phyloP scores from a whole-genome alignment of 2,329 filamentous ascomycete species.

The Colletotrichum liriopes region DNA sequence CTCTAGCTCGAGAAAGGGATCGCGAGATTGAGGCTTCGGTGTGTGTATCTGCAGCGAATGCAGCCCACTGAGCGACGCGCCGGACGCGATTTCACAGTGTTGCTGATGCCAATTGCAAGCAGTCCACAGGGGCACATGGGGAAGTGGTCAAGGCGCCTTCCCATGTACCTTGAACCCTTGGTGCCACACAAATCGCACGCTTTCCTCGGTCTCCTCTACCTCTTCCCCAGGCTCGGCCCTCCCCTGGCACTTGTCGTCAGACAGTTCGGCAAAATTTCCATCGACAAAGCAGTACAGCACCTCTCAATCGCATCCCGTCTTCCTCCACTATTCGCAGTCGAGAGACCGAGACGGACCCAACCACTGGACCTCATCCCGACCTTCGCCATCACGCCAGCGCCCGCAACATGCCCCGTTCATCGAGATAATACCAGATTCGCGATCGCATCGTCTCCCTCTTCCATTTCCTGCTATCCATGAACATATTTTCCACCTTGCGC shows the following conservation, averaged over 20 bases:
- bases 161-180: slow-evolving; percentile 2
- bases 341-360: slow-evolving; percentile 43
- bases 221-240: slow-evolving; percentile 42
- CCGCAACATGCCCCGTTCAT: slow-evolving; percentile 63
- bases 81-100: slow-evolving; percentile 40
- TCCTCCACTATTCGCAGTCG: slow-evolving; percentile 34
- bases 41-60: slow-evolving; percentile 26
- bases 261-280: slow-evolving; percentile 54
- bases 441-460: slow-evolving; percentile 60
- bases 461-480: slow-evolving; percentile 62
- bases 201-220: slow-evolving; percentile 47
- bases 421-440: slow-evolving; percentile 55
- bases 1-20: not conserved
- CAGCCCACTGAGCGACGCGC: slow-evolving; percentile 37
- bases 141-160: slow-evolving; percentile 16
- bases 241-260: slow-evolving; percentile 43
- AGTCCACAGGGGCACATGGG: slow-evolving; percentile 18
- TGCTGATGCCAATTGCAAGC: slow-evolving; percentile 30
- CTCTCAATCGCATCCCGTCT: slow-evolving; percentile 39
- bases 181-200: not conserved
- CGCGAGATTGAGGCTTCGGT: not conserved
- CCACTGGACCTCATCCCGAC: slow-evolving; percentile 43
- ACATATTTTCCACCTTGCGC: slow-evolving; percentile 59
- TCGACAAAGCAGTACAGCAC: slow-evolving; percentile 46
- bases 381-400: slow-evolving; percentile 57